These are phyloP conservation scores for Monosporascus sp. DNA, from an alignment of 2,329 filamentous ascomycete species.

Conservation along the genomic window DNA sequence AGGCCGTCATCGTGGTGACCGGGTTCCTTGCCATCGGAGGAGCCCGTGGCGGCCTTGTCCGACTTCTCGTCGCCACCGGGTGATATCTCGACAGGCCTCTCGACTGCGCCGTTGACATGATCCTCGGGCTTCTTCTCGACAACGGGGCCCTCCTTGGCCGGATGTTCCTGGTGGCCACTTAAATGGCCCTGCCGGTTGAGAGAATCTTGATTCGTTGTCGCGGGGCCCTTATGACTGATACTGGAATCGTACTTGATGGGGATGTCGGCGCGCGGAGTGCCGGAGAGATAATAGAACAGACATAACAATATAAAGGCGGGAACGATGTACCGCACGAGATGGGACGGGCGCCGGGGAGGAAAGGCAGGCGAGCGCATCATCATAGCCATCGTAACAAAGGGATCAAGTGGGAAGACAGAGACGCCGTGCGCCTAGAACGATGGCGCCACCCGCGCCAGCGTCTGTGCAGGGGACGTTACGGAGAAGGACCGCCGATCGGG, in stretches of 20 bases:
- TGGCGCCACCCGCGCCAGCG: slow-evolving; percentile 15
- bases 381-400: neutral
- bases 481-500: neutral
- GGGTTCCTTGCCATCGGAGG: too few relatives aligned
- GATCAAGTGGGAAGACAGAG: slow-evolving; percentile 4
- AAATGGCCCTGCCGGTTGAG: neutral
- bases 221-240: neutral
- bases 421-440: slow-evolving; percentile 15
- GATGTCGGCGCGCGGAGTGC: slow-evolving; percentile 8
- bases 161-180: neutral
- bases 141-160: neutral
- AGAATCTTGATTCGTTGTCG: neutral
- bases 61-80: too few relatives aligned
- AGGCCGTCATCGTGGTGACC: neutral
- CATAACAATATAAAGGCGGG: slow-evolving; percentile 31
- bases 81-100: too few relatives aligned
- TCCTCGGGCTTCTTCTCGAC: neutral
- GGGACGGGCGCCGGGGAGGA: slow-evolving; percentile 38
- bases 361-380: slow-evolving; percentile 36
- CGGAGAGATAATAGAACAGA: slow-evolving; percentile 30
- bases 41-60: too few relatives aligned
- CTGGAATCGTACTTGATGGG: slow-evolving; percentile 8
- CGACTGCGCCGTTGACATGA: too few relatives aligned
- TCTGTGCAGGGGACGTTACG: neutral
- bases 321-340: slow-evolving; percentile 37